These are phyloP conservation scores for Sarocladiaceae sp. DNA, from an alignment of 2,329 filamentous ascomycete genomes.

Conservation along the genomic window DNA sequence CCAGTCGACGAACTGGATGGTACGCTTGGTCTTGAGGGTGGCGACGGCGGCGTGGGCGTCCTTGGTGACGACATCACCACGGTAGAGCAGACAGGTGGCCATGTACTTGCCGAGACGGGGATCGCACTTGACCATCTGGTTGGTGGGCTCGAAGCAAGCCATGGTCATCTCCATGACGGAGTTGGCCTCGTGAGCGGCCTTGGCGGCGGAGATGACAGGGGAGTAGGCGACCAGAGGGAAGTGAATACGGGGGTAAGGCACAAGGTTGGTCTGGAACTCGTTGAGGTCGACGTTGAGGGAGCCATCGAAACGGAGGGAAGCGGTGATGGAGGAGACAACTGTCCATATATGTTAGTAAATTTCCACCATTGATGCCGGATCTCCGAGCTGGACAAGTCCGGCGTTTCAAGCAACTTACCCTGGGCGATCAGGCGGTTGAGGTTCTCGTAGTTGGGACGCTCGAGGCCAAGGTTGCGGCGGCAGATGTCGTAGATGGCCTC, in stretches of 20 bases:
- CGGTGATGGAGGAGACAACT: constrained; percentile 98
- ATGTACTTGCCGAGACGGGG: constrained; percentile 99
- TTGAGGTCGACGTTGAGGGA: constrained; percentile 99
- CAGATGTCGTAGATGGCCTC: constrained; percentile 99
- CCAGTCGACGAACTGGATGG: constrained; percentile 99
- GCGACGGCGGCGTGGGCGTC: constrained; percentile 90
- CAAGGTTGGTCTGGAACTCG: constrained; percentile 99
- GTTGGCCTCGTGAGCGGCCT: constrained; percentile 97
- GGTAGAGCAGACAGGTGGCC: constrained; percentile 97
- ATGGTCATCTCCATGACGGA: constrained; percentile 97
- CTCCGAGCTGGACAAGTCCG: background rate
- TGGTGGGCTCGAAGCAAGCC: constrained; percentile 99
- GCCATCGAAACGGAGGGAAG: constrained; percentile 95
- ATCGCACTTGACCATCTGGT: constrained; percentile 99
- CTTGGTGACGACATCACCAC: constrained; percentile 95
- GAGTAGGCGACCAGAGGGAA: constrained; percentile 98
- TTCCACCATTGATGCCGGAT: background rate
- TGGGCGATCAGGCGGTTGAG: constrained; percentile 98
- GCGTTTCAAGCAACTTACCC: constrained; percentile 46
- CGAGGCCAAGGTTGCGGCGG: constrained; percentile 93
- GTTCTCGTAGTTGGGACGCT: constrained; percentile 98
- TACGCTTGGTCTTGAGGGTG: constrained; percentile 97
- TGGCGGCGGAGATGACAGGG: constrained; percentile 89
- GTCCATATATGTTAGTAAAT: constrained; percentile 18
- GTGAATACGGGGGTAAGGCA: constrained; percentile 98